Percentiles rank a stretch among this genome's conserved stretches.
Evolutionary conservation across 371 early-diverging fungal genomes (phyloP).

Genomic region (Rhizopus stolonifer): DNA sequence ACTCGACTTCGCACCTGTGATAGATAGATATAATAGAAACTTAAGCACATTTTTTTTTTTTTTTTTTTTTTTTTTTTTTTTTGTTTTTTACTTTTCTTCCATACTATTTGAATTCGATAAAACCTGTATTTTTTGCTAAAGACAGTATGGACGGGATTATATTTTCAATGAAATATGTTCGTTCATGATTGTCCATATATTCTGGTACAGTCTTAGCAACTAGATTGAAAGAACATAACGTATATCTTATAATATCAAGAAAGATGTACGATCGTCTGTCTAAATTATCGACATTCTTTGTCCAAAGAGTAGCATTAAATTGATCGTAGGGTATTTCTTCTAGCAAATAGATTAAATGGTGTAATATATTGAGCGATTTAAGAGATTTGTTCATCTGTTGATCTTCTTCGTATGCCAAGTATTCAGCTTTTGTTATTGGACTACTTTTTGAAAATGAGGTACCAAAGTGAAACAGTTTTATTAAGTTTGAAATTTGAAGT

Average conservation of each 20-base stretch:
- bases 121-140: constrained; percentile 16
- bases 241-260: constrained; percentile 15
- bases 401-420: constrained; percentile 8
- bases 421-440: constrained; percentile 4
- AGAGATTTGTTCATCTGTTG: constrained; percentile 15
- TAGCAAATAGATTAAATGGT: constrained; percentile 10
- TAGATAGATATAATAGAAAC: too few species aligned
- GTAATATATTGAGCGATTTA: constrained; percentile 10
- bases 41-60: too few species aligned
- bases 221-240: constrained; percentile 14
- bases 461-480: constrained; percentile 16
- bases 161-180: constrained; percentile 15
- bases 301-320: constrained; percentile 14
- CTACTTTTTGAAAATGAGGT: constrained; percentile 5
- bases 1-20: constrained; percentile 12
- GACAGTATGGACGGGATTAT: constrained; percentile 12
- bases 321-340: constrained; percentile 7
- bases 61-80: too few species aligned
- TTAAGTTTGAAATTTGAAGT: constrained; percentile 1
- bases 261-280: constrained; percentile 1
- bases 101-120: constrained; percentile 20
- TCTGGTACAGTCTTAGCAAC: constrained; percentile 7
- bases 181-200: constrained; percentile 8
- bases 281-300: constrained; percentile 8
- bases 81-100: constrained; percentile 9